phyloP scores from a whole-genome alignment of 768 basidiomycete genomes.

The Lyophyllum shimeji region DNA sequence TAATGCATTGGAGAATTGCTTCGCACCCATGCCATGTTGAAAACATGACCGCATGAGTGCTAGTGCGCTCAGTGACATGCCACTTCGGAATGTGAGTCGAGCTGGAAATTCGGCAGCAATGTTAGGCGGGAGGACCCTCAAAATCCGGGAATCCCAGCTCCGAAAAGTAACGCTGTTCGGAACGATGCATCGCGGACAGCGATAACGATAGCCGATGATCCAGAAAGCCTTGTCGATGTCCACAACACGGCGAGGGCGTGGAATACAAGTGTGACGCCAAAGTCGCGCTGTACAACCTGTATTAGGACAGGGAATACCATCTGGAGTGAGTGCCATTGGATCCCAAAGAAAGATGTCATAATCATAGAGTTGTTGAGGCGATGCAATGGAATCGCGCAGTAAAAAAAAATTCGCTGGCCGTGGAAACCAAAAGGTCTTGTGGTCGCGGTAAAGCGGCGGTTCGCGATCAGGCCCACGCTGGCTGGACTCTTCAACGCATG shows the following conservation, averaged over 20 bases:
- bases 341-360: conserved; percentile 16
- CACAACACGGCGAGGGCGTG: conserved; percentile 11
- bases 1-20: conserved; percentile 23
- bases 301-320: conserved; percentile 12
- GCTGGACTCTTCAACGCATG: background rate
- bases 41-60: conserved; percentile 18
- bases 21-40: conserved; percentile 22
- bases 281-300: conserved; percentile 4
- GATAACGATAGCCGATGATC: conserved; percentile 16
- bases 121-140: background rate
- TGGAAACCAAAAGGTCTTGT: conserved; percentile 7
- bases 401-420: background rate
- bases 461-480: background rate
- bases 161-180: conserved; percentile 3
- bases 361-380: conserved; percentile 10
- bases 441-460: conserved; percentile 1
- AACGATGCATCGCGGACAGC: background rate
- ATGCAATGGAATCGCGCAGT: background rate
- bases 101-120: conserved; percentile 19
- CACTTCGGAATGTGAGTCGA: conserved; percentile 19
- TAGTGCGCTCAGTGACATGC: conserved; percentile 16
- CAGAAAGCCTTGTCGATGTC: conserved; percentile 13
- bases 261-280: conserved; percentile 6
- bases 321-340: conserved; percentile 1
- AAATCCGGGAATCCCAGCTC: conserved; percentile 11